Conservation (phyloP, 176 grass and related monocot species). For the Calamus simplicifolius region DNA sequence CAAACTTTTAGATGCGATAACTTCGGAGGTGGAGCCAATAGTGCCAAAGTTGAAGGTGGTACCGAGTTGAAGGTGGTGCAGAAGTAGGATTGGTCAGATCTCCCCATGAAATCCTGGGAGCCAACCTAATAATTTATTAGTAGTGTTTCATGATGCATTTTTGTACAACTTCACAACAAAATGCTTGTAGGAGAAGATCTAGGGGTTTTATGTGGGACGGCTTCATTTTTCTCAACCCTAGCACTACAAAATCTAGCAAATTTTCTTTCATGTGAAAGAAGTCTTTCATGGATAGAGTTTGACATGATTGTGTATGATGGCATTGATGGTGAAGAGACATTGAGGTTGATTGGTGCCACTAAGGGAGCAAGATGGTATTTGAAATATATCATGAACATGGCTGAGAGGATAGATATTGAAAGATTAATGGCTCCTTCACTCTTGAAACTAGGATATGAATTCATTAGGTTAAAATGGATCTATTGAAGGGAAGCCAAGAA, state of each 20-base stretch:
- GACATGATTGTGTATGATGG: constrained; percentile 83
- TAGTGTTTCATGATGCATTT: too few species aligned
- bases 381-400: constrained; percentile 60
- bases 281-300: constrained; percentile 39
- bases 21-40: too few species aligned
- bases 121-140: too few species aligned
- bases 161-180: constrained; percentile 20
- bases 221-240: constrained; percentile 55
- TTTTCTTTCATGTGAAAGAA: constrained; percentile 55
- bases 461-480: constrained; percentile 47
- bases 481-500: constrained; percentile 56
- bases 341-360: constrained; percentile 59
- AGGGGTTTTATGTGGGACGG: constrained; percentile 81
- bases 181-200: constrained; percentile 91
- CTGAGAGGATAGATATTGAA: constrained; percentile 90
- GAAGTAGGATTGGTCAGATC: too few species aligned
- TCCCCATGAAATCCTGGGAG: too few species aligned
- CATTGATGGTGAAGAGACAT: constrained; percentile 63
- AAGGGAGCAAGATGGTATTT: constrained; percentile 84
- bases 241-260: constrained; percentile 66
- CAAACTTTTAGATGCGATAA: too few species aligned
- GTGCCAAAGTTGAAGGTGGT: too few species aligned
- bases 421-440: constrained; percentile 74
- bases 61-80: too few species aligned
- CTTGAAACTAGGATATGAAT: constrained; percentile 72